Evolutionary conservation across 23 red algal genomes (phyloP).

Genomic region (Gracilariopsis chorda): DNA sequence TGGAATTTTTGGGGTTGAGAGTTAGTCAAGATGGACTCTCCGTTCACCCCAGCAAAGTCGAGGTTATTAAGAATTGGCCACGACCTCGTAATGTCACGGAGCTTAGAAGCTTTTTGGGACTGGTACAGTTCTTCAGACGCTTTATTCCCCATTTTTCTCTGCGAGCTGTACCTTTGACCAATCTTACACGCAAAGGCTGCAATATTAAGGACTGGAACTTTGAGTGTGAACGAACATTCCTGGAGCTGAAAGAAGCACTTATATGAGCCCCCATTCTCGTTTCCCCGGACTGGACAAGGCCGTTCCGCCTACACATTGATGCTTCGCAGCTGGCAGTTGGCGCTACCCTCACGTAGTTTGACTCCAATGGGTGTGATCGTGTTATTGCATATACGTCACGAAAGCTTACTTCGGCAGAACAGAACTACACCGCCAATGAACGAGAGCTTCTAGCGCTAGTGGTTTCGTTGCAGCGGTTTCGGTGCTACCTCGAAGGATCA

Average conservation of each 20-base stretch:
- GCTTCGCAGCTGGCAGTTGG: no score
- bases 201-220: not conserved
- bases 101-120: not conserved
- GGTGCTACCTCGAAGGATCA: no score
- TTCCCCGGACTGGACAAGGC: no score
- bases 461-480: no score
- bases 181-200: not conserved
- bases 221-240: not conserved
- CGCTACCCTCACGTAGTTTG: no score
- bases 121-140: slow-evolving; percentile 29
- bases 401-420: no score
- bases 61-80: slow-evolving; percentile 9
- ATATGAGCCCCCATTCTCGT: no score
- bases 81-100: not conserved
- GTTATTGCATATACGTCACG: no score
- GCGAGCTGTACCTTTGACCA: not conserved
- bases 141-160: not conserved
- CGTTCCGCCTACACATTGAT: no score
- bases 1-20: not conserved
- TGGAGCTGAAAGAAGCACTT: not conserved
- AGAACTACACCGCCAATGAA: no score
- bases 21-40: not conserved
- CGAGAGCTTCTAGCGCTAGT: no score
- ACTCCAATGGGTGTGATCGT: no score
- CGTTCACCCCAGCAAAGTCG: not conserved